Evolutionary conservation across 805 yeast genomes (phyloP).

Genomic region (Starmerella scarabaei): DNA sequence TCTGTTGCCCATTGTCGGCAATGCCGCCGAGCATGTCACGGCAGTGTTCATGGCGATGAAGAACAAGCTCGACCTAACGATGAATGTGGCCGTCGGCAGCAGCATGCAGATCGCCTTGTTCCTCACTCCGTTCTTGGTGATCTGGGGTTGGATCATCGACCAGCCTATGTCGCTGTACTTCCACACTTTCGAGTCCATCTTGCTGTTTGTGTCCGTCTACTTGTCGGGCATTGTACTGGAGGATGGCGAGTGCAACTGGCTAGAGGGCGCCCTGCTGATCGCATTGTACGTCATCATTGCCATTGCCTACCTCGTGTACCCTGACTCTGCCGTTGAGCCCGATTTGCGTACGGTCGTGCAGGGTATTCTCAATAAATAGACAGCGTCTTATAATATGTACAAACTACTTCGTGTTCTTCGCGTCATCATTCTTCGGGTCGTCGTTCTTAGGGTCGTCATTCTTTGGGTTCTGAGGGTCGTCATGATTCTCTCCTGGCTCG

Average conservation of each 20-base stretch:
- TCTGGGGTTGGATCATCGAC: constrained; percentile 83
- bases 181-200: constrained; percentile 86
- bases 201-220: constrained; percentile 78
- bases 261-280: constrained; percentile 87
- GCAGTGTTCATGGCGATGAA: constrained; percentile 85
- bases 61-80: constrained; percentile 93
- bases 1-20: constrained; percentile 91
- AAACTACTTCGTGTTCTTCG: background rate
- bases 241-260: constrained; percentile 94
- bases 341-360: background rate
- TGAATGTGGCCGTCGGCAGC: constrained; percentile 94
- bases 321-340: constrained; percentile 27
- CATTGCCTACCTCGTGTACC: constrained; percentile 79
- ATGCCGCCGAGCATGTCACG: constrained; percentile 97
- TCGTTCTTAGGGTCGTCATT: too few relatives aligned
- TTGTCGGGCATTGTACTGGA: constrained; percentile 73
- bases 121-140: constrained; percentile 89
- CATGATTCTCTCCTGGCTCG: too few relatives aligned
- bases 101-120: constrained; percentile 90
- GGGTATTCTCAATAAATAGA: background rate
- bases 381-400: background rate
- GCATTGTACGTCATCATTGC: constrained; percentile 81
- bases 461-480: background rate
- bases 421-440: background rate
- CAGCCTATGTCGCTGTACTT: constrained; percentile 89